Base-by-base conservation (phyloP, 2,329 filamentous ascomycete species). In the Sclerotinia spermophila region DNA sequence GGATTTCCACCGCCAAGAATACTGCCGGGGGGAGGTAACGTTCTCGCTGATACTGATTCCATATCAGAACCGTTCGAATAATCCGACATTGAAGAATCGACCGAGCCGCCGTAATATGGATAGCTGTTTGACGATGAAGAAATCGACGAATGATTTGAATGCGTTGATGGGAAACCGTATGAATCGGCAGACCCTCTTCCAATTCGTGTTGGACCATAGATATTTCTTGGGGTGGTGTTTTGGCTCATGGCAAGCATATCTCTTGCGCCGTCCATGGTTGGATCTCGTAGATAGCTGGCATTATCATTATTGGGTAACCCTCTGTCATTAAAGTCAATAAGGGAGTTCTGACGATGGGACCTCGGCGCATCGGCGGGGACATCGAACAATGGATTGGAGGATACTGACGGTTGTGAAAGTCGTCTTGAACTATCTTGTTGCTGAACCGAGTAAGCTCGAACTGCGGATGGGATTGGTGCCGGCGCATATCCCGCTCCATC, bases 161-260 rank as follows among this genome's bases (percentile, higher is more conserved):
- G 92, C 27, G 90, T 87, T 21, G 93, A 88, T 10, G 95, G 94
- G 81, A 97, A 98, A 21, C 93, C 93, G 79, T 97, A 97, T 1
- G 94, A 94, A 78, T 97, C 94, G 70, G 89, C 86, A 1, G 94
- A 94, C 69, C 88, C 90, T 74, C 93, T 86, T 71, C 87, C 86
- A 71, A 83, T 83, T 65, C 89, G 84, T 72, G 79, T 82, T 73
- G 86, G 83, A 74, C 87, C 93, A 79, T 97, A 97, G 77, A 97
- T 93, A 79, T 95, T 96, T 73, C 94, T 86, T 19, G 94, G 93
- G 1, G 94, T 97, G 77, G 94, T 97, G 78, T 97, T 94, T 82
- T 97, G 94, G 86, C 93, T 97, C 87, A 98, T 92, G 51, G 94
- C 93, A 38, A 97, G 87, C 92, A 98, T 97, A 76, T 94, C 93